Conservation (phyloP, 257 asterid species). For the Capsicum rhomboideum region DNA sequence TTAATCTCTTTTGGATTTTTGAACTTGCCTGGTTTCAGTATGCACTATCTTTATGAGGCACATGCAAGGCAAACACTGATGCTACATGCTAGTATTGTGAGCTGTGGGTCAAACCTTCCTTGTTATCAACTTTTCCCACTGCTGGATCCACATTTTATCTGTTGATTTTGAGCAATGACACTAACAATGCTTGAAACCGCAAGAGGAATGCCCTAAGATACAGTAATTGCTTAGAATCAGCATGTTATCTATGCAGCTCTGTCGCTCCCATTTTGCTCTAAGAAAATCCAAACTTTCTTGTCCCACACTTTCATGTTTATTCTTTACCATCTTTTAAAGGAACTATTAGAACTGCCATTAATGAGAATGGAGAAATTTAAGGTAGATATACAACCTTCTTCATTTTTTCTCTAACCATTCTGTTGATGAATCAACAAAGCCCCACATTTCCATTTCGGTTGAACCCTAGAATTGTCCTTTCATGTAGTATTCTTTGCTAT, state of each 20-base stretch:
- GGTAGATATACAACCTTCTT: not conserved
- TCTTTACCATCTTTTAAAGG: not conserved
- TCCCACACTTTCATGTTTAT: not conserved
- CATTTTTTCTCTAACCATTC: not conserved
- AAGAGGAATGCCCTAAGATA: not conserved
- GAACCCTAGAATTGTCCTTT: not conserved
- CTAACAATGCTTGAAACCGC: not conserved
- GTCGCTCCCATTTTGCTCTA: not conserved
- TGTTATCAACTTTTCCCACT: not conserved
- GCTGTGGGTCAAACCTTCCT: not conserved
- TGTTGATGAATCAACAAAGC: not conserved
- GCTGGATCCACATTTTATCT: not conserved
- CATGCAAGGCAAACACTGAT: not conserved
- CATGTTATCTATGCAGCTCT: not conserved
- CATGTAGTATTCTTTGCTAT: not conserved
- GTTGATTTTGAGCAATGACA: not conserved
- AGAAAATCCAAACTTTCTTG: not conserved
- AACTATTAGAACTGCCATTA: not conserved
- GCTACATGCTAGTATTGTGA: not conserved
- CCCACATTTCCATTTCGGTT: not conserved
- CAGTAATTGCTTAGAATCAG: not conserved
- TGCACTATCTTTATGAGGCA: not conserved
- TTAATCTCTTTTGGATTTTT: not conserved
- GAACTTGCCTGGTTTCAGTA: not conserved
- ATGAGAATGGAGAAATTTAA: not conserved